phyloP scores from a whole-genome alignment of 1,284 basidiomycete genomes.

The Moniliophthora roreri region DNA sequence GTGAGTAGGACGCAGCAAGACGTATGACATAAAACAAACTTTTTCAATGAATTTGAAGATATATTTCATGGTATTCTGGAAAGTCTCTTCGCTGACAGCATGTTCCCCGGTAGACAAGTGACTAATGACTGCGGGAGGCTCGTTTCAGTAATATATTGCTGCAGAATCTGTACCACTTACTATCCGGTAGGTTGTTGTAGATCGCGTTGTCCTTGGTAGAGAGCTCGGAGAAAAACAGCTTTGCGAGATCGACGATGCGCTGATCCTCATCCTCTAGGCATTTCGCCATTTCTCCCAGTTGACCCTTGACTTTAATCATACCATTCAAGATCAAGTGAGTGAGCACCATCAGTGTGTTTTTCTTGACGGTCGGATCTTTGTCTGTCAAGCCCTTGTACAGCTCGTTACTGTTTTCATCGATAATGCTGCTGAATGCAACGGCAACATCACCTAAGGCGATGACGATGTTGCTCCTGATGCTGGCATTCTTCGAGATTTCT shows the following conservation, averaged over 20 bases:
- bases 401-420: conserved; percentile 96
- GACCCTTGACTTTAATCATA: conserved; percentile 99
- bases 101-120: conserved; percentile 93
- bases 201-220: conserved; percentile 99
- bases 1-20: neutral
- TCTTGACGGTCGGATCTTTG: conserved; percentile 88
- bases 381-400: conserved; percentile 94
- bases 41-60: conserved; percentile 99
- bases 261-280: conserved; percentile 94
- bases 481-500: conserved; percentile 86
- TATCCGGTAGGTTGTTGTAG: conserved; percentile 97
- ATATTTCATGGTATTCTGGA: conserved; percentile 92
- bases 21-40: conserved; percentile 37
- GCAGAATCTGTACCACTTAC: conserved; percentile 34
- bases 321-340: conserved; percentile 97
- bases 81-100: conserved; percentile 90
- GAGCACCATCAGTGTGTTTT: conserved; percentile 98
- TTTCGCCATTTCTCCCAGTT: conserved; percentile 99
- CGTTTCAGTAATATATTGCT: conserved; percentile 6
- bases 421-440: conserved; percentile 93
- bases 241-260: conserved; percentile 90
- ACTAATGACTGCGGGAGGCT: conserved; percentile 72
- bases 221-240: conserved; percentile 95
- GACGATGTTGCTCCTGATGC: conserved; percentile 93
- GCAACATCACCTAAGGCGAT: conserved; percentile 98